Evolutionary conservation across 768 basidiomycete genomes (phyloP).

Genomic region (Hysterangium stoloniferum): DNA sequence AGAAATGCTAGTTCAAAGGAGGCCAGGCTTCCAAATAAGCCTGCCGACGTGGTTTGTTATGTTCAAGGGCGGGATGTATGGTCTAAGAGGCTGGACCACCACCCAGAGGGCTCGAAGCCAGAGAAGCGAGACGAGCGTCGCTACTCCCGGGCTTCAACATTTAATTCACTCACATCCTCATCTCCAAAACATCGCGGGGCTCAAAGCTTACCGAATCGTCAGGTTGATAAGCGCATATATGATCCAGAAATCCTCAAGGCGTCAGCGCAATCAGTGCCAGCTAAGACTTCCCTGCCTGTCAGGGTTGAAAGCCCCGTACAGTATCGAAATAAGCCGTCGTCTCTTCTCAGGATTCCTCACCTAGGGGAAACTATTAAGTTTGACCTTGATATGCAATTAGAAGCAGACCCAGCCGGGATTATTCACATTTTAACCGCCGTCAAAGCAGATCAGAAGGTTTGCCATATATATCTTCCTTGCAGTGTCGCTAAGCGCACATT

Average conservation of each 20-base stretch:
- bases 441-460: constrained; percentile 10
- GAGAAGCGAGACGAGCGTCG: not conserved
- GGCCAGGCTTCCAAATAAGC: not conserved
- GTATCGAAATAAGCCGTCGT: constrained; percentile 14
- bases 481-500: constrained; percentile 25
- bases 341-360: constrained; percentile 27
- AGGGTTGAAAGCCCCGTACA: no score
- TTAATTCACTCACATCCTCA: not conserved
- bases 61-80: not conserved
- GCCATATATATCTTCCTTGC: constrained; percentile 22
- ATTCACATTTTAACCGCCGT: constrained; percentile 35
- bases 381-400: constrained; percentile 33
- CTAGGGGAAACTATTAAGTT: constrained; percentile 35
- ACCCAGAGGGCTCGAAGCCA: not conserved
- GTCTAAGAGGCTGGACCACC: not conserved
- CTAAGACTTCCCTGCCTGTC: no score
- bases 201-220: no score
- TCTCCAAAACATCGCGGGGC: not conserved
- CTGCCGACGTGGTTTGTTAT: not conserved
- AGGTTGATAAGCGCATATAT: no score
- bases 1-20: not conserved
- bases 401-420: constrained; percentile 36
- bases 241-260: no score
- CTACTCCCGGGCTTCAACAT: not conserved
- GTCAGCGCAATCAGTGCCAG: no score